These are phyloP conservation scores for Puccinia sorghi DNA, from an alignment of 1,284 basidiomycete species.

Conservation along the genomic window DNA sequence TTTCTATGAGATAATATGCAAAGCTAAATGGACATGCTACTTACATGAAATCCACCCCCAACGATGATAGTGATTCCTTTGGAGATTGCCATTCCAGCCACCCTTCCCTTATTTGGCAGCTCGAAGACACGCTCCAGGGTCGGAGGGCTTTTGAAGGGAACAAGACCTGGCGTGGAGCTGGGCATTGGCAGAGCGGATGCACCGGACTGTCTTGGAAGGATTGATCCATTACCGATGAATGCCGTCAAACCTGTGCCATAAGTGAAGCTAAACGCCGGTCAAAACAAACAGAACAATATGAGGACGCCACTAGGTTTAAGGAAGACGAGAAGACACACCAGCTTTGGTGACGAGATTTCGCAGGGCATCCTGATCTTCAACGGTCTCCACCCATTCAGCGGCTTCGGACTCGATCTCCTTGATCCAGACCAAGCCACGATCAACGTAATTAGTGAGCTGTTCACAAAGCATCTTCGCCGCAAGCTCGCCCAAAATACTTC, in stretches of 20 bases:
- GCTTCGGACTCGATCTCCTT: slow-evolving; percentile 35
- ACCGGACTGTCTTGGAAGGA: slow-evolving; percentile 40
- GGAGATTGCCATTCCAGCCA: slow-evolving; percentile 42
- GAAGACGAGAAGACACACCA: slow-evolving; percentile 8
- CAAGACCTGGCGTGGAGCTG: slow-evolving; percentile 23
- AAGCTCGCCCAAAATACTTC: slow-evolving; percentile 39
- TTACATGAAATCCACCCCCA: slow-evolving; percentile 44
- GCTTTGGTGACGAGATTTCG: slow-evolving; percentile 36
- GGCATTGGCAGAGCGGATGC: slow-evolving; percentile 44
- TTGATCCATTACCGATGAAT: slow-evolving; percentile 46
- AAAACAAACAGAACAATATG: not conserved
- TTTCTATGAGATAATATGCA: not conserved
- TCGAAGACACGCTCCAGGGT: slow-evolving; percentile 33
- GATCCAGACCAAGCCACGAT: slow-evolving; percentile 27
- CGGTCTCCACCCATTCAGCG: slow-evolving; percentile 32
- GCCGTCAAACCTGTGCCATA: slow-evolving; percentile 35
- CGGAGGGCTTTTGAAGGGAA: slow-evolving; percentile 41
- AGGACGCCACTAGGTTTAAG: not conserved
- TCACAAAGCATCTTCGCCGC: slow-evolving; percentile 33
- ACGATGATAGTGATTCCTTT: slow-evolving; percentile 46
- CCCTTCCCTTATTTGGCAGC: slow-evolving; percentile 33
- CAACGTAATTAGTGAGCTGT: slow-evolving; percentile 16
- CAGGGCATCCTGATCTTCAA: slow-evolving; percentile 42
- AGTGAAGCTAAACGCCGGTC: not conserved
- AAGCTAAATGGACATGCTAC: not conserved